A percentile compares a stretch with the other conserved stretches of the same genome.
These are phyloP conservation scores for Phycomyces nitens DNA, from an alignment of 192 early-diverging fungal species.

Conservation along the genomic window DNA sequence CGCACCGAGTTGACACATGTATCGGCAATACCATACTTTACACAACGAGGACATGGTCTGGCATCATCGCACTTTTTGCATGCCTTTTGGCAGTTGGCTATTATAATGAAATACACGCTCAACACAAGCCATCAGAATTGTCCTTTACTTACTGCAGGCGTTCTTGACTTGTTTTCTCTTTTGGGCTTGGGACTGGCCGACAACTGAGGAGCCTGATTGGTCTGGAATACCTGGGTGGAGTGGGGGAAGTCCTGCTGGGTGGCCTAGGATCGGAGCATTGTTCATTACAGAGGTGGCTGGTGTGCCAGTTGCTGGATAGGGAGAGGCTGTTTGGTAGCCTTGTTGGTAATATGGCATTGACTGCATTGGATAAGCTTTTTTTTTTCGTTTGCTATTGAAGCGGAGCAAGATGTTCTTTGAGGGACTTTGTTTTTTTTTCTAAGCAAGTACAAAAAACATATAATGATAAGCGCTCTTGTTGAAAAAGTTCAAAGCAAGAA, in stretches of 20 bases:
- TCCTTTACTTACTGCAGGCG: constrained; percentile 28
- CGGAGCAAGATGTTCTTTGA: neutral
- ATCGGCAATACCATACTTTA: constrained; percentile 64
- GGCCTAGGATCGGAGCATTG: constrained; percentile 15
- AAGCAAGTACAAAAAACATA: no score
- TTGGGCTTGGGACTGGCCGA: constrained; percentile 10
- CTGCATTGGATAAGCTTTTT: constrained; percentile 11
- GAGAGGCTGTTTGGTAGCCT: constrained; percentile 10
- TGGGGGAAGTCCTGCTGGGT: constrained; percentile 23
- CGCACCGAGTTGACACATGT: constrained; percentile 75
- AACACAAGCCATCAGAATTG: neutral
- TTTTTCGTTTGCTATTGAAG: neutral
- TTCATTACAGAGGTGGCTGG: constrained; percentile 10
- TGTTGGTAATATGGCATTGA: constrained; percentile 19
- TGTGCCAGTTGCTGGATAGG: constrained; percentile 11
- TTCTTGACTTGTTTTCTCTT: constrained; percentile 36
- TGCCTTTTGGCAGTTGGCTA: constrained; percentile 80
- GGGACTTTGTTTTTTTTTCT: no score
- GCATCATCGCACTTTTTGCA: constrained; percentile 91
- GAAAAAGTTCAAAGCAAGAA: neutral
- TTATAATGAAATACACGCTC: neutral
- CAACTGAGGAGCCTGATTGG: neutral
- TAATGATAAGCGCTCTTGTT: no score
- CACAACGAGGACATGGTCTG: constrained; percentile 82
- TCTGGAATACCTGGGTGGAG: constrained; percentile 16